Percentiles rank a stretch among this genome's conserved stretches.
These are phyloP conservation scores for Xylaria sp. DNA, from an alignment of 2,329 filamentous ascomycete species.

Conservation along the genomic window DNA sequence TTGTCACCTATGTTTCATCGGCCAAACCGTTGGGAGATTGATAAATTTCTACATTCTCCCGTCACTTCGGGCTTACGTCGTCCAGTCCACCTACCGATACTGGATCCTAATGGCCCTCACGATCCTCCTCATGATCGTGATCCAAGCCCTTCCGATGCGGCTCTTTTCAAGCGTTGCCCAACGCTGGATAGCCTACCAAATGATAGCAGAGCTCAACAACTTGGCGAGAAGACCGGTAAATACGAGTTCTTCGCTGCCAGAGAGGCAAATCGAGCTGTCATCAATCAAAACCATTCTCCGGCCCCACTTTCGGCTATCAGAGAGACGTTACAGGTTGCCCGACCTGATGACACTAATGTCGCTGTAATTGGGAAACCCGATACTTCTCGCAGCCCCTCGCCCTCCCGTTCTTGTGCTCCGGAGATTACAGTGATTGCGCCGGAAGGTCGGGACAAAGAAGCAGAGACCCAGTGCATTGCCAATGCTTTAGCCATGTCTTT, in stretches of 20 bases:
- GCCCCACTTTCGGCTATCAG: conserved; percentile 35
- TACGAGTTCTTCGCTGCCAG: conserved; percentile 55
- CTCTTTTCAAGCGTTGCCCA: conserved; percentile 49
- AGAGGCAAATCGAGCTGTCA: conserved; percentile 51
- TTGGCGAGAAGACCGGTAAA: conserved; percentile 54
- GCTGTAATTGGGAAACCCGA: background rate
- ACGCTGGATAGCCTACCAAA: conserved; percentile 44
- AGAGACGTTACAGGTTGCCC: conserved; percentile 33
- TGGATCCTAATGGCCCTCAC: background rate
- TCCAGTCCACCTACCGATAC: background rate
- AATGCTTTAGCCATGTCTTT: conserved; percentile 1
- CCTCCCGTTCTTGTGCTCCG: conserved; percentile 1
- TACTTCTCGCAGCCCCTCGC: conserved; percentile 11
- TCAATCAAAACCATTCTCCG: conserved; percentile 27
- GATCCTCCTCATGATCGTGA: conserved; percentile 18
- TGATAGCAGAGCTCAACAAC: conserved; percentile 46
- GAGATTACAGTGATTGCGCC: conserved; percentile 13
- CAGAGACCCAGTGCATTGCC: background rate
- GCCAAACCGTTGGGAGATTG: background rate
- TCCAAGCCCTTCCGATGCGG: conserved; percentile 50
- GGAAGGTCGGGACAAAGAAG: background rate
- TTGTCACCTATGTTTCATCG: background rate
- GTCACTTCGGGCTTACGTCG: background rate
- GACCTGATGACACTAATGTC: conserved; percentile 2
- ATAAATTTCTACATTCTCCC: too few relatives aligned